Percentiles rank a stretch among this genome's conserved stretches.
These are phyloP conservation scores for Lachancea fermentati DNA, from an alignment of 805 yeast genomes.

Conservation along the genomic window DNA sequence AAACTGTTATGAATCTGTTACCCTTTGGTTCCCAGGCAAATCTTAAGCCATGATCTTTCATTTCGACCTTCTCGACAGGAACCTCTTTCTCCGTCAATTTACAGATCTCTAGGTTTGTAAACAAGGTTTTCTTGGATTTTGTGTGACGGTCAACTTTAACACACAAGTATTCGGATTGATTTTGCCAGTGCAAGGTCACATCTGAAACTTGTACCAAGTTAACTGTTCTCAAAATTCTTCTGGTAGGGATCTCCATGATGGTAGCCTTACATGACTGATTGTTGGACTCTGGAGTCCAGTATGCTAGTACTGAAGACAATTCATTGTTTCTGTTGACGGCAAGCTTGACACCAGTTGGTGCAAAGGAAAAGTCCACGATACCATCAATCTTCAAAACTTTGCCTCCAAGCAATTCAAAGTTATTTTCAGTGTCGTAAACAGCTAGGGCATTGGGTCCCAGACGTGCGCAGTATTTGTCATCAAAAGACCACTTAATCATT, in stretches of 20 bases:
- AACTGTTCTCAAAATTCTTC: constrained; percentile 79
- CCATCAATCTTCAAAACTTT: constrained; percentile 80
- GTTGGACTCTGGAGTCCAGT: constrained; percentile 93
- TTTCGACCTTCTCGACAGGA: constrained; percentile 91
- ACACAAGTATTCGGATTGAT: constrained; percentile 74
- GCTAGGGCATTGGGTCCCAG: constrained; percentile 90
- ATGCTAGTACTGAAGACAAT: constrained; percentile 67
- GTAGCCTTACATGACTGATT: constrained; percentile 96
- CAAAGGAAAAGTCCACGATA: constrained; percentile 87
- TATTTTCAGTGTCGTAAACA: constrained; percentile 70
- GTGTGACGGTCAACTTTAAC: constrained; percentile 97
- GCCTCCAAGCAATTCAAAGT: constrained; percentile 78
- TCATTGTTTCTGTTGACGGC: constrained; percentile 50
- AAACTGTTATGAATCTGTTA: constrained; percentile 77
- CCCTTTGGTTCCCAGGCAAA: constrained; percentile 96
- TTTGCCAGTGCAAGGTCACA: constrained; percentile 92
- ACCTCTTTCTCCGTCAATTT: constrained; percentile 80
- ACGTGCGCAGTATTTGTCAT: constrained; percentile 92
- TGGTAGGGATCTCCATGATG: constrained; percentile 79
- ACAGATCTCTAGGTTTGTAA: constrained; percentile 89
- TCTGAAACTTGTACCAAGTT: constrained; percentile 92
- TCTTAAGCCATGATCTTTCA: constrained; percentile 79
- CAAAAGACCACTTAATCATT: constrained; percentile 89
- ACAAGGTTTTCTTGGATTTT: constrained; percentile 85
- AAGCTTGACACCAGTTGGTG: constrained; percentile 79